phyloP scores from a whole-genome alignment of 2,329 filamentous ascomycete genomes.

The Coniosporium tulheliwenetii region DNA sequence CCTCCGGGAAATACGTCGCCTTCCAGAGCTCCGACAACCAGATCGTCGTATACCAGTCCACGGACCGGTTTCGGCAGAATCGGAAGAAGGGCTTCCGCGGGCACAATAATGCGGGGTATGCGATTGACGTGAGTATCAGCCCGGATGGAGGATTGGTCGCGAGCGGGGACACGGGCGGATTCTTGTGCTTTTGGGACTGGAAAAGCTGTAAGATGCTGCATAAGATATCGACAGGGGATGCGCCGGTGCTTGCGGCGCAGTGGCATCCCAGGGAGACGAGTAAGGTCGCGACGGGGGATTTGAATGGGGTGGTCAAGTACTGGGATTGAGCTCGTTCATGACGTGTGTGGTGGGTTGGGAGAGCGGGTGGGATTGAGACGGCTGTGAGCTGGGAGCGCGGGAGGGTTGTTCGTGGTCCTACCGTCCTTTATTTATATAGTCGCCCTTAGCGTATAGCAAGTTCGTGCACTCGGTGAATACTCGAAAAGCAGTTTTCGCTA shows the following conservation, averaged over 20 bases:
- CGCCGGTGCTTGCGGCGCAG: slow-evolving; percentile 69
- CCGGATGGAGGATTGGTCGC: slow-evolving; percentile 86
- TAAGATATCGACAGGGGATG: slow-evolving; percentile 76
- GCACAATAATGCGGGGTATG: slow-evolving; percentile 90
- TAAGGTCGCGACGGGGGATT: slow-evolving; percentile 79
- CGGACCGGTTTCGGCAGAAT: slow-evolving; percentile 93
- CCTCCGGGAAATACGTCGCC: slow-evolving; percentile 82
- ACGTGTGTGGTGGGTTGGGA: no score
- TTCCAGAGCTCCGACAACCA: slow-evolving; percentile 94
- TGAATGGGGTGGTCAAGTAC: slow-evolving; percentile 78
- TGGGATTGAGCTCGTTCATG: slow-evolving; percentile 52
- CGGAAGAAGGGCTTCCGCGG: slow-evolving; percentile 92
- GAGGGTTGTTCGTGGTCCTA: no score
- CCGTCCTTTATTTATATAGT: no score
- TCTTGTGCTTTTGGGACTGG: slow-evolving; percentile 96
- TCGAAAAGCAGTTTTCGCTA: no score
- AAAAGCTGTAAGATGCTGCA: slow-evolving; percentile 99
- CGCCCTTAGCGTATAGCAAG: no score
- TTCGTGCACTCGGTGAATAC: no score
- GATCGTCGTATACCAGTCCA: slow-evolving; percentile 86
- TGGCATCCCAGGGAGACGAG: slow-evolving; percentile 98
- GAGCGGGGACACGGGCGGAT: slow-evolving; percentile 76
- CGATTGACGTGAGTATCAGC: slow-evolving; percentile 74
- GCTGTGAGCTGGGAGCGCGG: no score
- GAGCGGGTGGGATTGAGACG: no score